These are phyloP conservation scores for Clarireedia sp. DNA, from an alignment of 2,329 filamentous ascomycete genomes.

Conservation along the genomic window DNA sequence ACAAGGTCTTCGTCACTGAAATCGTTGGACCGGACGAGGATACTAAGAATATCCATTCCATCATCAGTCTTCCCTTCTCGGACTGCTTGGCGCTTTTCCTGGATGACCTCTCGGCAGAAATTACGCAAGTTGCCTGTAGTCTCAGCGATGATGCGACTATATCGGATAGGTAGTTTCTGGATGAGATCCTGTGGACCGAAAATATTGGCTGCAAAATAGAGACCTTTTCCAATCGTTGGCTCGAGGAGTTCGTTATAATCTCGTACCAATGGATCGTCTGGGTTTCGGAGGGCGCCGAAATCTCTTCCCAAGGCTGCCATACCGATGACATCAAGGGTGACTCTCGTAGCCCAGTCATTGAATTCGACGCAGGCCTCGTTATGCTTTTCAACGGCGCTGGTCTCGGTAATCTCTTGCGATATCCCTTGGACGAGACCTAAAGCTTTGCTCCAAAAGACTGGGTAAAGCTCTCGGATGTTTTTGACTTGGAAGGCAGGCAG, in stretches of 20 bases:
- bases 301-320: slow-evolving; percentile 63
- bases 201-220: slow-evolving; percentile 50
- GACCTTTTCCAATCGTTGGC: slow-evolving; percentile 41
- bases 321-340: slow-evolving; percentile 68
- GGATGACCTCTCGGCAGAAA: slow-evolving; percentile 60
- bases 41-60: slow-evolving; percentile 65
- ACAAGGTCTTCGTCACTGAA: slow-evolving; percentile 71
- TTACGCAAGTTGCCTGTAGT: slow-evolving; percentile 52
- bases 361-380: slow-evolving; percentile 44
- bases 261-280: slow-evolving; percentile 48
- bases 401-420: slow-evolving; percentile 36
- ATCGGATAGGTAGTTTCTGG: slow-evolving; percentile 54
- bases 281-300: slow-evolving; percentile 55
- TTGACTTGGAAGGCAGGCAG: slow-evolving; percentile 75
- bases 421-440: slow-evolving; percentile 57
- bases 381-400: slow-evolving; percentile 27
- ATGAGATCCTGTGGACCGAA: slow-evolving; percentile 56
- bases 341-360: slow-evolving; percentile 53
- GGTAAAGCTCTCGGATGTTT: slow-evolving; percentile 75
- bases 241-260: slow-evolving; percentile 49
- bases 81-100: slow-evolving; percentile 49
- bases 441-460: slow-evolving; percentile 73
- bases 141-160: slow-evolving; percentile 54
- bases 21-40: slow-evolving; percentile 65
- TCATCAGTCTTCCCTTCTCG: slow-evolving; percentile 29